Evolutionary conservation across 169 alveolate genomes (phyloP), one percentile per base, ranked within the genome.

Genomic region (Cryptosporidium meleagridis): DNA sequence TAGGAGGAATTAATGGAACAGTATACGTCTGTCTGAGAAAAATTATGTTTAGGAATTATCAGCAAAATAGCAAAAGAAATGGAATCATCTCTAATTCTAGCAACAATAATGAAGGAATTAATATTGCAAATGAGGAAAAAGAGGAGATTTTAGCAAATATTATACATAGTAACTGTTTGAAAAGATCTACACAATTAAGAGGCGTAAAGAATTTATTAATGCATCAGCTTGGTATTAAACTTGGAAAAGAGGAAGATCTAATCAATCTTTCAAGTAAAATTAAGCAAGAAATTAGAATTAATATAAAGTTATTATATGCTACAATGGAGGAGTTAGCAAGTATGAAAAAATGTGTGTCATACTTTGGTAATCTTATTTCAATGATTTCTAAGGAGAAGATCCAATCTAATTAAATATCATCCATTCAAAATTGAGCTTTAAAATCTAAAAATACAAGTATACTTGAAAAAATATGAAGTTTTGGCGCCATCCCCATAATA

Each of bases 11-110:
- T 6, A 26, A 26, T 12, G 35, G 52, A 18, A 16, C 41, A 48
- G 51, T 29, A 10, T 80, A 80, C 12, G 41, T 80, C 3, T 80
- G 89, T 65, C 44, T 80, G 31, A 59, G 89, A n/a, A 67, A 80
- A 41, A 16, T 62, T 14, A 37, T 80, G 3, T 80, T 80, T 44
- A 37, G 58, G n/a, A 9, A 58, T 44, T 16, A 9, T n/a, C 33
- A 37, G 33, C 6, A 10, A 10, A 37, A 33, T 4, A 41, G 16
- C 7, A 18, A 14, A 12, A 45, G 14, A 1, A 3, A 3, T 45
- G 21, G 21, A 45, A 45, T 16, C 2, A 6, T 45, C 2, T 3
- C 21, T 14, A 45, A 10, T 16, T 45, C 21, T 45, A 45, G 21
- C 14, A 45, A 7, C 14, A 45, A 5, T 14, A 44, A 2, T 44